Evolutionary conservation across 2,329 filamentous ascomycete species (phyloP), one percentile per base, ranked within the genome.

Genomic region (Spiromastix sp.): DNA sequence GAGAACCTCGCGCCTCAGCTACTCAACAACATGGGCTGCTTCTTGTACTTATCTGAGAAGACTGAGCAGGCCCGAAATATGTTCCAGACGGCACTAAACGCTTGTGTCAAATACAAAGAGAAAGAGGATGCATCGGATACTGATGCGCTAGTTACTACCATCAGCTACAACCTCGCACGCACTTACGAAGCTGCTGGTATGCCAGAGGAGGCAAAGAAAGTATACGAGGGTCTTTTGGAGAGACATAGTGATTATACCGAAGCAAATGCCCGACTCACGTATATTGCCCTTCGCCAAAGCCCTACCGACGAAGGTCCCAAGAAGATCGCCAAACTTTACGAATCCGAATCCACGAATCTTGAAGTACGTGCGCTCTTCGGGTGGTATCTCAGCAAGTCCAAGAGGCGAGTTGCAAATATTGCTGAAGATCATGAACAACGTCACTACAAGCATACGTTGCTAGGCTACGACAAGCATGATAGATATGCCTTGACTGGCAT

Each of bases 11-110:
- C 87, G 1, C 91, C 91, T 3, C 86, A 94, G 52, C 70, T 96
- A 2, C 71, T 98, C 28, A 98, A 96, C 68, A 98, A 98, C 56
- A 93, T 96, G 55, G 91, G 85, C 4, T 95, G 87, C 59, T 96
- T 96, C 61, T 77, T 93, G 47, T 95, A 85, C 47, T 86, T 94
- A 54, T 72, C 78, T 2, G 86, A 93, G 49, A 86, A 85, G 53
- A 79, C 82, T 43, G 76, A 81, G 13, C 69, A 77, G 42, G 87
- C 91, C 15, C 80, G 84, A 45, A 80, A 89, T 33, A 73, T 93
- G 62, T 98, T 96, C 55, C 85, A 98, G 57, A 79, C 83, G n/a
- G 91, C 87, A 0, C 65, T 98, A 36, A 81, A 81, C 43, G 85
- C 89, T 11, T 95, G 87, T 52, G 78, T 93, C 48, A 81, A 82